Evolutionary conservation across 495 filamentous ascomycete genomes (phyloP), one percentile per base, ranked within the genome.

Genomic region (Pyrenopolyporus hunteri): DNA sequence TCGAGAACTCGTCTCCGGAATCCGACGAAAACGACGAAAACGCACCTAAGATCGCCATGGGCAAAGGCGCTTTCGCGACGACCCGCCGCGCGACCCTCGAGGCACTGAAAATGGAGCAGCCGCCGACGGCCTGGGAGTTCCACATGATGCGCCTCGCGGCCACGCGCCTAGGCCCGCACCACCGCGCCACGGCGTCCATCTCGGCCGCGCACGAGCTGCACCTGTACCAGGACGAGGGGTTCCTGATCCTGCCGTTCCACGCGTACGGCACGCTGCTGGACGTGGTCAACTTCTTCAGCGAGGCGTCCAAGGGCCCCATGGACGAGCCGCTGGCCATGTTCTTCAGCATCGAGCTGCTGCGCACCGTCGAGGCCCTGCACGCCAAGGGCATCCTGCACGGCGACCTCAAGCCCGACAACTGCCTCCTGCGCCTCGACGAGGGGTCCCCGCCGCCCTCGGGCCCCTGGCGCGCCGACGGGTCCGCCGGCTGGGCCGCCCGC

Each of bases 331-430:
- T 98, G 0, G 89, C 87, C 45, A 97, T 98, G 91, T 98, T 97
- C 79, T 94, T 97, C 75, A 82, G 89, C 16, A 79, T 98, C 57
- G 94, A 98, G 73, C 84, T 98, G 23, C 81, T 98, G 58, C 89
- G 94, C 36, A 96, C 92, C 0, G 80, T 96, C 16, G 93, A 98
- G 76, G 86, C 86, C 0, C 80, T 98, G 49, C 94, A 98, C 75
- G 66, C 84, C 1, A 87, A 87, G 55, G 83, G 84, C 6, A 83
- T 98, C 60, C 78, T 97, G 20, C 94, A 98, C 70, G 95, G 94
- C 40, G 94, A 98, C 67, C 80, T 98, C 63, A 98, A 98, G 73
- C 85, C 89, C 1, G 94, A 98, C 71, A 98, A 98, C 71, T 93
- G 92, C 61, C 84, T 98, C 1, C 84, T 97, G 33, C 91, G 94